Percentiles rank a stretch among this genome's conserved stretches.
phyloP scores from a whole-genome alignment of 2,329 filamentous ascomycete species.

The Simplicillium sp. region DNA sequence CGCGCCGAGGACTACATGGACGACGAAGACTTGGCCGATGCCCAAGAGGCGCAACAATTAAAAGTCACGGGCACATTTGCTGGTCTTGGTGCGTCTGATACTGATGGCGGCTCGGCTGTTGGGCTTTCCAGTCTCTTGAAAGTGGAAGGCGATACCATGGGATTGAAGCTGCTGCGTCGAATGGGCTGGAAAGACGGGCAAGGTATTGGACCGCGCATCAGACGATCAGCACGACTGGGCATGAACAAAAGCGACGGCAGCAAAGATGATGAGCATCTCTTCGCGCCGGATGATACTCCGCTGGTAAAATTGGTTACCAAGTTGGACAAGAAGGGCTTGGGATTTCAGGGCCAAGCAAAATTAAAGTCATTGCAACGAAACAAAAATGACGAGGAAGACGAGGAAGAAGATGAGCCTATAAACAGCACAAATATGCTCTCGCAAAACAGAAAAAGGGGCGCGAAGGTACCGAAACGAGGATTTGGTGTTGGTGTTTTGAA shows the following conservation, averaged over 20 bases:
- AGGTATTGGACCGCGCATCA: constrained; percentile 81
- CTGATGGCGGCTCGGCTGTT: constrained; percentile 25
- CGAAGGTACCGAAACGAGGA: constrained; percentile 45
- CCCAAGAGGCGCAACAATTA: constrained; percentile 65
- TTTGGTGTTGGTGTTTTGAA: constrained; percentile 87
- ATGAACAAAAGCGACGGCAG: constrained; percentile 24
- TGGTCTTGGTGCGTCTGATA: constrained; percentile 57
- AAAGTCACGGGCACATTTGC: constrained; percentile 67
- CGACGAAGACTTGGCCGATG: constrained; percentile 85
- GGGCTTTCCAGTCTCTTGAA: constrained; percentile 64
- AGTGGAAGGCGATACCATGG: constrained; percentile 72
- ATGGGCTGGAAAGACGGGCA: constrained; percentile 98
- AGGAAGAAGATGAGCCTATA: constrained; percentile 26
- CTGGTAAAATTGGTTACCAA: constrained; percentile 61
- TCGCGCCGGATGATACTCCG: constrained; percentile 72
- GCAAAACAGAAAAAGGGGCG: constrained; percentile 36
- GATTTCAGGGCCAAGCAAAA: constrained; percentile 50
- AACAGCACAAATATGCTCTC: constrained; percentile 11
- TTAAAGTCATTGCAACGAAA: constrained; percentile 28
- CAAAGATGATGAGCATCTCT: constrained; percentile 52
- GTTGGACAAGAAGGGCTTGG: constrained; percentile 60
- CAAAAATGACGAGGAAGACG: constrained; percentile 33
- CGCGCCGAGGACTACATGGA: constrained; percentile 93
- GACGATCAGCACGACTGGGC: constrained; percentile 60
- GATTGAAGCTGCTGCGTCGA: constrained; percentile 70